Conservation (phyloP, 305 asterid species). For the Galium porrigens region DNA sequence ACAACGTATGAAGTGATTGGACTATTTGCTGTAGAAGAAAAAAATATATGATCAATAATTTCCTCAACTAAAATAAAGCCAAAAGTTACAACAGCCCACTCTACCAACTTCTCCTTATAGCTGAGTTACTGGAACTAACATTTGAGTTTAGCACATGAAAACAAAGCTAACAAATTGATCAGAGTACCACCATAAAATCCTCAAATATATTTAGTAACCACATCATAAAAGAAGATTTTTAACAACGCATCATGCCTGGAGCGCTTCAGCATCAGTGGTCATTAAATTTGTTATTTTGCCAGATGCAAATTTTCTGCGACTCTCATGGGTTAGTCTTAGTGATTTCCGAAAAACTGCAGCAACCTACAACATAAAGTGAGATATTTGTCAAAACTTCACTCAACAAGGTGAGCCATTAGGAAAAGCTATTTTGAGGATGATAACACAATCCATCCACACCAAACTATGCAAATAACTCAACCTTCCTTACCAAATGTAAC, state of each 20-base stretch:
- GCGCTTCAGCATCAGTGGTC: conserved; percentile 95
- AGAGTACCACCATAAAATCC: not conserved
- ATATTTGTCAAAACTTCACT: not conserved
- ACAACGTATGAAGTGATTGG: conserved; percentile 81
- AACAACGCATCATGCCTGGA: conserved; percentile 46
- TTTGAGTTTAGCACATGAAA: not conserved
- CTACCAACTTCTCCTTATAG: not conserved
- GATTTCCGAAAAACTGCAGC: conserved; percentile 95
- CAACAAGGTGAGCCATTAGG: not conserved
- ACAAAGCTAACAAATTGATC: not conserved
- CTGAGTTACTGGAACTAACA: not conserved
- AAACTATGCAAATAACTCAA: not conserved
- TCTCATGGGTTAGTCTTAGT: conserved; percentile 75
- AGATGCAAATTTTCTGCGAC: conserved; percentile 67
- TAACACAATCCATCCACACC: not conserved
- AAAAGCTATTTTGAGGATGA: not conserved
- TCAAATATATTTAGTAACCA: conserved; percentile 4
- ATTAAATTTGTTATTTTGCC: conserved; percentile 88
- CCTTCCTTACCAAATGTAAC: not conserved
- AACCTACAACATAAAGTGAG: conserved; percentile 33
- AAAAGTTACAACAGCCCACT: not conserved
- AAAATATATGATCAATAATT: conserved; percentile 5
- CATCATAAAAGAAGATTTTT: conserved; percentile 8
- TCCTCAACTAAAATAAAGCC: not conserved
- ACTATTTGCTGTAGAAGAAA: conserved; percentile 69